Conservation (phyloP, 768 basidiomycete species). For the Trametes sanguinea region DNA sequence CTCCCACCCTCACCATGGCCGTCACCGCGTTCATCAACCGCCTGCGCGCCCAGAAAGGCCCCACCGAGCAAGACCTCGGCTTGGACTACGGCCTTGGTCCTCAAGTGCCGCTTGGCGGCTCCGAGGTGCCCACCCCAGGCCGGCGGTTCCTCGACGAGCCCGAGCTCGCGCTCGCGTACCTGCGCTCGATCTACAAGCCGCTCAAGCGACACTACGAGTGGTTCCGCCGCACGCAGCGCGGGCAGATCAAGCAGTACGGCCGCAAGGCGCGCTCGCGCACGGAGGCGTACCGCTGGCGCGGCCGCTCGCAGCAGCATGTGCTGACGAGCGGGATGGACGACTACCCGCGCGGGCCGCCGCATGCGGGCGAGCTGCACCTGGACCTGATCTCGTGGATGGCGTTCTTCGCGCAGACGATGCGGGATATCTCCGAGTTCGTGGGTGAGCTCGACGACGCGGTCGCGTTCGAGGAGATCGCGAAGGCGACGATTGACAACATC, state of each 20-base stretch:
- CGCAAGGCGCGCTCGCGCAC: slow-evolving; percentile 81
- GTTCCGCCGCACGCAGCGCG: slow-evolving; percentile 93
- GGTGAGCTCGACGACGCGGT: slow-evolving; percentile 81
- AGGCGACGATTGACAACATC: slow-evolving; percentile 81
- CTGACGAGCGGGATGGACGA: slow-evolving; percentile 97
- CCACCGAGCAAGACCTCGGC: slow-evolving; percentile 64
- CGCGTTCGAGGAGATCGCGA: slow-evolving; percentile 78
- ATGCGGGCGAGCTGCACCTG: slow-evolving; percentile 89
- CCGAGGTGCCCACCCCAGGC: slow-evolving; percentile 22
- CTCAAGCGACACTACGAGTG: slow-evolving; percentile 93
- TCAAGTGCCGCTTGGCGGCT: slow-evolving; percentile 51
- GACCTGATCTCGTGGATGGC: slow-evolving; percentile 97
- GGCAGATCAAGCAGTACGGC: slow-evolving; percentile 89
- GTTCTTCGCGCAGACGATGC: slow-evolving; percentile 94
- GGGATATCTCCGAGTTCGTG: slow-evolving; percentile 81
- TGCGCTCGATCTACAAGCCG: slow-evolving; percentile 79
- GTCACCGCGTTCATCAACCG: slow-evolving; percentile 88
- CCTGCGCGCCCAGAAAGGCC: slow-evolving; percentile 50
- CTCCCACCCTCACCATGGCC: slow-evolving; percentile 92
- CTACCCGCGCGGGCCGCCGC: slow-evolving; percentile 88
- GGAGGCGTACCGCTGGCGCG: slow-evolving; percentile 95
- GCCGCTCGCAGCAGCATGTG: slow-evolving; percentile 82
- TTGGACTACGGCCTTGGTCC: slow-evolving; percentile 50
- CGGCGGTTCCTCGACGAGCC: slow-evolving; percentile 58
- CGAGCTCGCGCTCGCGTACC: slow-evolving; percentile 62